Percentiles rank a stretch among this genome's conserved stretches.
Evolutionary conservation across 441 rosid species (phyloP).

Genomic region (Croton laevigatus): DNA sequence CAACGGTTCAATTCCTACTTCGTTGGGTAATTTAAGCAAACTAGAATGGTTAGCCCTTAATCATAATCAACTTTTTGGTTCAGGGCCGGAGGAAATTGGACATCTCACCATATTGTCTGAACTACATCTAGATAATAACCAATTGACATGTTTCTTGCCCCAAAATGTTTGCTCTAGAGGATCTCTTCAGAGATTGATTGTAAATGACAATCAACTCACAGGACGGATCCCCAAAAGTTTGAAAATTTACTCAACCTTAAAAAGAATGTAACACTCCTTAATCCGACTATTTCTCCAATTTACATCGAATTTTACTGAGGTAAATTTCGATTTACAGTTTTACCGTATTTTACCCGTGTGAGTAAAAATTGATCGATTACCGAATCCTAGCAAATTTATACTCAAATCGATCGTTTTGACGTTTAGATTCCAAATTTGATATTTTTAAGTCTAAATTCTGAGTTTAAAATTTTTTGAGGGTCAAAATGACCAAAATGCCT

Average conservation of each 20-base stretch:
- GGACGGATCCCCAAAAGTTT: conserved; percentile 34
- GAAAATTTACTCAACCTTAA: conserved; percentile 32
- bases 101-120: conserved; percentile 5
- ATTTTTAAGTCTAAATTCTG: no score
- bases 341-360: no score
- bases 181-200: conserved; percentile 7
- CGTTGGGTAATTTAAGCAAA: conserved; percentile 20
- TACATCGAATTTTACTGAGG: no score
- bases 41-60: conserved; percentile 10
- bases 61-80: conserved; percentile 22
- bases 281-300: no score
- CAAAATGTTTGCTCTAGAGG: conserved; percentile 17
- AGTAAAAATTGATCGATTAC: no score
- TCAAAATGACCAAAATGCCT: no score
- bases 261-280: no score
- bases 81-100: conserved; percentile 24
- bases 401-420: no score
- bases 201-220: conserved; percentile 8
- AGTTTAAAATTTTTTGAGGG: no score
- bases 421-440: no score
- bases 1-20: conserved; percentile 25
- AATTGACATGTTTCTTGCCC: conserved; percentile 26
- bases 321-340: no score
- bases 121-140: conserved; percentile 19
- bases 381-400: no score